Conservation (phyloP, 202 grass and related monocot genomes). For the Setaria italica region DNA sequence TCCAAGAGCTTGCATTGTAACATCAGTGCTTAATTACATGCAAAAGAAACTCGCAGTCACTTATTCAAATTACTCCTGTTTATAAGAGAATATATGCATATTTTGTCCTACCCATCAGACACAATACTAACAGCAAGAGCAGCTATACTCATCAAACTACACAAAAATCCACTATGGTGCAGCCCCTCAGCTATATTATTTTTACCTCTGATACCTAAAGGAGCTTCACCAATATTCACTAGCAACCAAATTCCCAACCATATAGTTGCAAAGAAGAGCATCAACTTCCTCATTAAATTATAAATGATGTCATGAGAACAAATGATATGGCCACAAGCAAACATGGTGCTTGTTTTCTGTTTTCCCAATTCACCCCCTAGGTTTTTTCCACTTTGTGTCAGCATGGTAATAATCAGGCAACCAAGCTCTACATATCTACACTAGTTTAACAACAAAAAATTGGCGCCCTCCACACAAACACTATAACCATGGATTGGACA, state of each 20-base stretch:
- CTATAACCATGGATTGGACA: neutral
- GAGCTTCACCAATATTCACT: neutral
- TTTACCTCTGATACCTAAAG: neutral
- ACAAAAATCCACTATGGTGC: neutral
- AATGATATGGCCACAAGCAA: neutral
- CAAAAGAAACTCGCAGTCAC: too few species aligned
- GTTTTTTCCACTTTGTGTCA: neutral
- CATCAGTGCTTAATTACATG: neutral
- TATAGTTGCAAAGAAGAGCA: neutral
- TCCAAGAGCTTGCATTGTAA: neutral
- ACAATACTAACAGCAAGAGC: neutral
- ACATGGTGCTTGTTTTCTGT: neutral
- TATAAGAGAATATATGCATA: neutral
- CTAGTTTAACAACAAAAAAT: neutral
- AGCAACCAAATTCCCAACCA: constrained; percentile 14
- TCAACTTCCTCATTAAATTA: neutral
- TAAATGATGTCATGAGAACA: neutral
- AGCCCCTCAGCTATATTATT: neutral
- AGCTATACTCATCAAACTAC: constrained; percentile 5
- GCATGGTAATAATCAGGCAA: neutral
- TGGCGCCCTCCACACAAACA: neutral
- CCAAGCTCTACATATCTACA: neutral
- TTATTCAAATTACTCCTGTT: too few species aligned
- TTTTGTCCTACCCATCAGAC: neutral
- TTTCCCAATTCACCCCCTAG: neutral